Evolutionary conservation across 768 basidiomycete species (phyloP).

Genomic region (Hebeloma cylindrosporum): DNA sequence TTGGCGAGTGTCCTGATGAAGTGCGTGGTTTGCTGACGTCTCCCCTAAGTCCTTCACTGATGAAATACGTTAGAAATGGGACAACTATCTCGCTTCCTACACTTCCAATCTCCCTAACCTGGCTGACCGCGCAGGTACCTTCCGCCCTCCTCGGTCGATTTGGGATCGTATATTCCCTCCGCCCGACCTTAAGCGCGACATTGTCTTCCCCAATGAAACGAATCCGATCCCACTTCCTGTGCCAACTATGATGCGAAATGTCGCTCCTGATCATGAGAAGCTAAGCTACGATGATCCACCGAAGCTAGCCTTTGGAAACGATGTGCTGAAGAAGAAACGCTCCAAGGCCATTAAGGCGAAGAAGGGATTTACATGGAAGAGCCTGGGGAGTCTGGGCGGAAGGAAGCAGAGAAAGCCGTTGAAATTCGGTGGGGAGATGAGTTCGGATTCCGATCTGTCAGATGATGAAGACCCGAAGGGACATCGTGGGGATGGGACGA

Average conservation of each 20-base stretch:
- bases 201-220: slow-evolving; percentile 15
- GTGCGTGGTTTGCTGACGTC: slow-evolving; percentile 30
- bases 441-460: no score
- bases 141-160: slow-evolving; percentile 51
- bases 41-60: background rate
- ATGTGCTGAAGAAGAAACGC: slow-evolving; percentile 28
- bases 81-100: slow-evolving; percentile 62
- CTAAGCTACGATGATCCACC: slow-evolving; percentile 9
- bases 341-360: slow-evolving; percentile 13
- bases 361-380: slow-evolving; percentile 10
- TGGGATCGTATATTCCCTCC: slow-evolving; percentile 50
- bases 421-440: no score
- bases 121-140: slow-evolving; percentile 55
- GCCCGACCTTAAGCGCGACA: slow-evolving; percentile 13
- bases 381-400: slow-evolving; percentile 6
- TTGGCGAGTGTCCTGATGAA: slow-evolving; percentile 72
- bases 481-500: no score
- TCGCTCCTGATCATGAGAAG: slow-evolving; percentile 7
- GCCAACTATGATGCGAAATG: slow-evolving; percentile 17
- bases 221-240: slow-evolving; percentile 10
- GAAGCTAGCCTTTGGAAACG: slow-evolving; percentile 12
- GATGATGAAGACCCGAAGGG: no score
- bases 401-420: slow-evolving; percentile 30
- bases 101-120: slow-evolving; percentile 52
- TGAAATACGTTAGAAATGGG: slow-evolving; percentile 56